Percentiles rank a stretch among this genome's conserved stretches.
Conservation (phyloP, 257 asterid genomes). For the Capsicum pubescens region DNA sequence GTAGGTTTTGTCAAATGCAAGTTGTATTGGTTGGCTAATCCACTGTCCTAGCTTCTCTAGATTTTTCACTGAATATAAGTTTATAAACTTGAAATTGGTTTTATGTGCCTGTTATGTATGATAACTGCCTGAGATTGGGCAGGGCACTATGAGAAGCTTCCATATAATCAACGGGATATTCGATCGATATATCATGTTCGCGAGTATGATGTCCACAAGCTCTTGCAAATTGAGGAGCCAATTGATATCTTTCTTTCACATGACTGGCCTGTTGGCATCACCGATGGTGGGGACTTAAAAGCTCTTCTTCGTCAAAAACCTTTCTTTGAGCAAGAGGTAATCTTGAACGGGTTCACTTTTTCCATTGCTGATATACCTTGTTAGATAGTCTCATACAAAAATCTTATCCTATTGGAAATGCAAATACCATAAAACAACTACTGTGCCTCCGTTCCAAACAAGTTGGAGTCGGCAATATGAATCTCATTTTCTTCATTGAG, state of each 20-base stretch:
- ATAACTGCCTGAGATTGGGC: slow-evolving; percentile 39
- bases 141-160: slow-evolving; percentile 91
- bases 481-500: not conserved
- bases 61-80: not conserved
- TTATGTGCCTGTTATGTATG: slow-evolving; percentile 6
- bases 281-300: slow-evolving; percentile 68
- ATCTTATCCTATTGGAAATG: slow-evolving; percentile 11
- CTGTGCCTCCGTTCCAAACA: not conserved
- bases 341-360: not conserved
- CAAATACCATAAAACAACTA: not conserved
- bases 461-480: not conserved
- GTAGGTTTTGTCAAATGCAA: slow-evolving; percentile 10
- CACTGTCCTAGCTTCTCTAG: slow-evolving; percentile 17
- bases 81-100: not conserved
- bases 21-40: slow-evolving; percentile 19
- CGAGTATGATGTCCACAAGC: slow-evolving; percentile 89
- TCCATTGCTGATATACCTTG: slow-evolving; percentile 6
- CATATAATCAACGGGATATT: slow-evolving; percentile 75
- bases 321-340: slow-evolving; percentile 78
- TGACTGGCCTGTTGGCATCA: slow-evolving; percentile 95
- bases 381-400: not conserved
- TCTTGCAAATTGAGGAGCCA: slow-evolving; percentile 93
- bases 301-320: slow-evolving; percentile 72
- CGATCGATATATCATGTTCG: slow-evolving; percentile 95
- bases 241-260: slow-evolving; percentile 92